Percentiles rank a stretch among this genome's conserved stretches.
These are phyloP conservation scores for Coniella vitis DNA, from an alignment of 2,329 filamentous ascomycete species.

Conservation along the genomic window DNA sequence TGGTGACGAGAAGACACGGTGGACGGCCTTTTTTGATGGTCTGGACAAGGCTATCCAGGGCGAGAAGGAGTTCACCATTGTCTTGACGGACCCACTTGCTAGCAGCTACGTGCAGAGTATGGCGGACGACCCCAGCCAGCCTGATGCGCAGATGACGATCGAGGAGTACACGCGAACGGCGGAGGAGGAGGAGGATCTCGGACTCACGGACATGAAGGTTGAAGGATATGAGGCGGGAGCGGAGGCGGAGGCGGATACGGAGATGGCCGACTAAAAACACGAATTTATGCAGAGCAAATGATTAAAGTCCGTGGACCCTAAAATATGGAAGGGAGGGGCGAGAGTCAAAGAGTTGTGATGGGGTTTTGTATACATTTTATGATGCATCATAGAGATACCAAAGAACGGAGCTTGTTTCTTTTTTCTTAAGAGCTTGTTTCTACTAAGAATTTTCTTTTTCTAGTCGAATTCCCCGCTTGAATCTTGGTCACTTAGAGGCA, in stretches of 20 bases:
- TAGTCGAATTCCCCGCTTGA: no score
- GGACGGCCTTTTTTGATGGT: conserved; percentile 73
- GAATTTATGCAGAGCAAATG: no score
- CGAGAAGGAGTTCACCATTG: conserved; percentile 71
- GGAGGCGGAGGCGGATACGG: conserved; percentile 23
- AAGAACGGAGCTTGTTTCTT: neutral
- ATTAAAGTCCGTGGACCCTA: neutral
- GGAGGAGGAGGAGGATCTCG: conserved; percentile 90
- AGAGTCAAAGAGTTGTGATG: neutral
- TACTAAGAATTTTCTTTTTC: no score
- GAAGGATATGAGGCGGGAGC: conserved; percentile 64
- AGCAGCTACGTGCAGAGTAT: conserved; percentile 92
- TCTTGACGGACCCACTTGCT: conserved; percentile 82
- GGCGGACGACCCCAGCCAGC: conserved; percentile 59
- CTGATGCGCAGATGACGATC: conserved; percentile 71
- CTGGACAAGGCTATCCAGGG: conserved; percentile 75
- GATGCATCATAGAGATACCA: conserved; percentile 14
- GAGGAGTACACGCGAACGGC: conserved; percentile 82
- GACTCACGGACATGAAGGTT: conserved; percentile 84
- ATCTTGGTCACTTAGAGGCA: no score
- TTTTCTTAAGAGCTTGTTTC: no score
- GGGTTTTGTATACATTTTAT: neutral
- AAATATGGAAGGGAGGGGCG: neutral
- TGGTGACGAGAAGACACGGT: conserved; percentile 58
- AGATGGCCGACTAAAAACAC: no score